Percentiles rank a stretch among this genome's conserved stretches.
These are phyloP conservation scores for Hondaea fermentalgiana DNA, from an alignment of 108 stramenopile genomes.

Conservation along the genomic window DNA sequence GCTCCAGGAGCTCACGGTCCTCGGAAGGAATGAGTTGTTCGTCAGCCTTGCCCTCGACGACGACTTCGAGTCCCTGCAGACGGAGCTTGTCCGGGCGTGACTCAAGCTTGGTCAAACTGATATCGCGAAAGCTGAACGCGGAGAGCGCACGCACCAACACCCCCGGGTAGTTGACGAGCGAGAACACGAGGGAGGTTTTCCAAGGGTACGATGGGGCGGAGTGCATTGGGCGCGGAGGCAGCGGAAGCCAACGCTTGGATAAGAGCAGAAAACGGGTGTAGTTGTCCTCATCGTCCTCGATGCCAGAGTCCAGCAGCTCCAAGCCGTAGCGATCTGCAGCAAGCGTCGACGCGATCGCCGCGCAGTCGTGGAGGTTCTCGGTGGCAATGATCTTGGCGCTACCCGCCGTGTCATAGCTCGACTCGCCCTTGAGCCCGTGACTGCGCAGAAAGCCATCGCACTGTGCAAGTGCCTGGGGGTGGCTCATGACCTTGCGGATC, in stretches of 20 bases:
- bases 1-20: slow-evolving; percentile 36
- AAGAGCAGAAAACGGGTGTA: slow-evolving; percentile 92
- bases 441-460: slow-evolving; percentile 86
- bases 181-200: slow-evolving; percentile 87
- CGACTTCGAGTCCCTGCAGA: slow-evolving; percentile 21
- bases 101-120: slow-evolving; percentile 95
- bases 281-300: slow-evolving; percentile 92
- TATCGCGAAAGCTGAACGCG: slow-evolving; percentile 83
- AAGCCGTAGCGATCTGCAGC: slow-evolving; percentile 79
- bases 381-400: slow-evolving; percentile 85
- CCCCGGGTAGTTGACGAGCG: slow-evolving; percentile 76
- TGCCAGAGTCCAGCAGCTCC: slow-evolving; percentile 73
- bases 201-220: slow-evolving; percentile 50
- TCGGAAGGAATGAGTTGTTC: neutral
- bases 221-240: slow-evolving; percentile 30
- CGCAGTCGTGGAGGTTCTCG: neutral
- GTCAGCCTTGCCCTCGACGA: neutral
- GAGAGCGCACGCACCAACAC: slow-evolving; percentile 90
- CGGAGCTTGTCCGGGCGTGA: slow-evolving; percentile 56
- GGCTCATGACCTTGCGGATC: slow-evolving; percentile 80
- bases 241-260: slow-evolving; percentile 61
- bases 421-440: slow-evolving; percentile 61
- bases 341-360: slow-evolving; percentile 55
- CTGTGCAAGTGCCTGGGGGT: slow-evolving; percentile 93
- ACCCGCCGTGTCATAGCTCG: slow-evolving; percentile 91